A percentile compares a stretch with the other conserved stretches of the same genome.
phyloP scores from a whole-genome alignment of 2,329 filamentous ascomycete species.

The Cordyceps javanica region DNA sequence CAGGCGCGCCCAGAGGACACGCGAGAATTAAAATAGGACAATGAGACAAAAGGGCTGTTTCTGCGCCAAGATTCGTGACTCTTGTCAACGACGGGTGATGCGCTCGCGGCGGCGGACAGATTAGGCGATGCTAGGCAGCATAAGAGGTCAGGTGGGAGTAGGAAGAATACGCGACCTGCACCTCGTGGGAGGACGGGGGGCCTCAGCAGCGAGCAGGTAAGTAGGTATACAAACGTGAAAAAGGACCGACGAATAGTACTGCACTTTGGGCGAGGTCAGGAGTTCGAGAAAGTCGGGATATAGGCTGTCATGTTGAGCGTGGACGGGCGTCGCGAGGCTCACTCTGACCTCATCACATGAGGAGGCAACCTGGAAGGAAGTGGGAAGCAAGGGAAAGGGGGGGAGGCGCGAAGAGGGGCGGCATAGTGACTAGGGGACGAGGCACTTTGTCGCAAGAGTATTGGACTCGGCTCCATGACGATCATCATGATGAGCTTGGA shows the following conservation, averaged over 20 bases:
- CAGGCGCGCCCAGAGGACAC: neutral
- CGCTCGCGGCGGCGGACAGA: neutral
- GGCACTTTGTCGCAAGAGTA: too few species aligned
- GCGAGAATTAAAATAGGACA: neutral
- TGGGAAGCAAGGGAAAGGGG: too few species aligned
- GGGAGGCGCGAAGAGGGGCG: too few species aligned
- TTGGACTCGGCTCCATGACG: neutral
- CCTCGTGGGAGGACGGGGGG: neutral
- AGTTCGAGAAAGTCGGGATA: neutral
- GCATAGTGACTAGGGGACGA: too few species aligned
- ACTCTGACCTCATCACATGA: constrained; percentile 9
- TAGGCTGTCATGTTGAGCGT: neutral
- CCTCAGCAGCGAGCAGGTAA: neutral
- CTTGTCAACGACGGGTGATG: neutral
- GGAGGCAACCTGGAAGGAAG: constrained; percentile 12
- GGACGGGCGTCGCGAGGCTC: neutral
- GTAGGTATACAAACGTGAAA: neutral
- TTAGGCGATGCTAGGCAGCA: neutral
- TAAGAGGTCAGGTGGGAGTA: constrained; percentile 2
- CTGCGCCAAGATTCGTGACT: neutral
- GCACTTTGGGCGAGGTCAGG: neutral
- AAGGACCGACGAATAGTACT: neutral
- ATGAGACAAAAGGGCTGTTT: neutral
- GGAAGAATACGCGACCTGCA: neutral
- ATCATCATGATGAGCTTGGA: neutral